Evolutionary conservation across 441 rosid genomes (phyloP), one percentile per base, ranked within the genome.

Genomic region (Lepidium campestre): DNA sequence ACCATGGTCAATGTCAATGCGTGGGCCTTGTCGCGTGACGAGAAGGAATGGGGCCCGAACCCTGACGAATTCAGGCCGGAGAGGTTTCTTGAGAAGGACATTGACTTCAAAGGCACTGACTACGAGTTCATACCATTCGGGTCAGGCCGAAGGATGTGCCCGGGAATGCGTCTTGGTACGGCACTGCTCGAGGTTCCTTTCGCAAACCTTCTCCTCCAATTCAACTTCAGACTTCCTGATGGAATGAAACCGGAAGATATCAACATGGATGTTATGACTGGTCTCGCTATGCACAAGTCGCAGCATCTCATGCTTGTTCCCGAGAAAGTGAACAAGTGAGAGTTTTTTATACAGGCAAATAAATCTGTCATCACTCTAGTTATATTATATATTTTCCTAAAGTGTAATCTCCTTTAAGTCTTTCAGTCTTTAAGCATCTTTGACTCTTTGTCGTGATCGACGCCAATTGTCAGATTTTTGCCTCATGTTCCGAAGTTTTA

Each of bases 221-320:
- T 68, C 22, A 32, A 78, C 44, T 78, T 67, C 40, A 42, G 39
- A 11, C 57, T 75, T 58, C 67, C 72, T 2, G 5, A 29, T 13
- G 82, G 73, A 15, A 48, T 60, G 62, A 72, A 55, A 50, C 14
- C 69, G 6, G 75, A 75, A n/a, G 73, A 75, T 0, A 48, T 72
- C 13, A 70, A 68, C 22, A 71, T 75, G 73, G 82, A 75, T 35
- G 78, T 42, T 4, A 42, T 62, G 63, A 63, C 75, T 11, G 83
- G 87, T 4, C 3, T 72, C 1, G 52, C 78, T 20, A 68, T 77
- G 78, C 87, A 75, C 54, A 76, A 75, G 77, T 69, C 81, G n/a
- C 72, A 64, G 41, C 46, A 75, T 64, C 75, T 80, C 1, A 19
- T 12, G 37, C 75, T 79, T 44, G 34, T 78, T 18, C 70, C 86